Evolutionary conservation across 108 stramenopile species (phyloP), one percentile per base, ranked within the genome.

Genomic region (Discostella pseudostelligera): DNA sequence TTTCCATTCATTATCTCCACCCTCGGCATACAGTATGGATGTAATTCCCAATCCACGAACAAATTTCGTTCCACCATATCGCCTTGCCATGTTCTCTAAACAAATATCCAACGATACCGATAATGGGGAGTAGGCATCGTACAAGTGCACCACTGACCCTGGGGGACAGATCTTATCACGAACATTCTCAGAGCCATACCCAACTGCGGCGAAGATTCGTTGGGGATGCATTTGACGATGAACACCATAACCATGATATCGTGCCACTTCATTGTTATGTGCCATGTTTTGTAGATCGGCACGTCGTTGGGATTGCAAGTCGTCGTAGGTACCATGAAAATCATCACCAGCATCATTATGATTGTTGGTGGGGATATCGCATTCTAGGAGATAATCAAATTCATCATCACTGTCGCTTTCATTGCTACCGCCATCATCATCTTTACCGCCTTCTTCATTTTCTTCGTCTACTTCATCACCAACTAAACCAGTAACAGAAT

Each of bases 301-400:
- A 4, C 80, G 69, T 47, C 92, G 69, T 50, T 48, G 61, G 26
- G 84, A 80, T 65, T 86, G 80, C 19, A 71, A 56, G n/a, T 56
- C 67, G 62, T 77, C 39, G 13, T 59, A 63, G 37, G 36, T 4
- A 32, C 5, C 32, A 32, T 32, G 4, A 32, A 4, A 5, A 32
- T 22, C 20, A 44, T 58, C 67, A 58, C 65, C 53, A 12, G 72
- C 51, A 8, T 25, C 8, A 26, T 12, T 4, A 0, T 17, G 14
- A n/a, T 19, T 35, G 35, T 17, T 19, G 28, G 32, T 16, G 8
- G 55, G 55, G n/a, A n/a, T 19, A 39, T 87, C 36, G 36, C 86
- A 83, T 39, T 93, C 87, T n/a, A 90, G 76, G 8, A 90, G 73
- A 57, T 90, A 90, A 50, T 90, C 89, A 78, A 84, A 90, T 60